These are phyloP conservation scores for Yarrowia deformans DNA, from an alignment of 805 yeast genomes.

Conservation along the genomic window DNA sequence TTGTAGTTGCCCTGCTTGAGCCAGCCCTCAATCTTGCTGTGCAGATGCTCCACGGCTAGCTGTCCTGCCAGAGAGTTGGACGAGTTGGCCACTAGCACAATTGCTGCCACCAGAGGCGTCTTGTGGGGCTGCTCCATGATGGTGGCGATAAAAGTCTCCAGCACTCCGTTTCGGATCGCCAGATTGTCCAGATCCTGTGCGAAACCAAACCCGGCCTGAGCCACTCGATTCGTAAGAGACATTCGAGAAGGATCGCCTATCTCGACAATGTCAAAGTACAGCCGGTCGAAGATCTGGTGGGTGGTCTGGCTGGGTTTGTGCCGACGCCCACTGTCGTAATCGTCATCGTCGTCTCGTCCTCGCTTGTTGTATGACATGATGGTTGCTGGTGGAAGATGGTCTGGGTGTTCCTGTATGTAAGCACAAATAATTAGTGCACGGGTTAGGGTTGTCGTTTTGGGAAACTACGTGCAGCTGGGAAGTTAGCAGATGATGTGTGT, in stretches of 20 bases:
- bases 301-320: constrained; percentile 4
- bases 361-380: constrained; percentile 30
- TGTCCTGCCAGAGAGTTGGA: constrained; percentile 71
- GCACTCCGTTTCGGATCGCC: constrained; percentile 66
- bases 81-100: constrained; percentile 71
- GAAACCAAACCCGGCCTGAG: constrained; percentile 53
- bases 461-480: no score
- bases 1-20: constrained; percentile 63
- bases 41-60: constrained; percentile 71
- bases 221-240: constrained; percentile 44
- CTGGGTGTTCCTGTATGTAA: neutral
- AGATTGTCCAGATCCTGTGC: constrained; percentile 57
- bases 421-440: no score
- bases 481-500: no score
- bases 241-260: constrained; percentile 63
- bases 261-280: constrained; percentile 57
- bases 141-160: constrained; percentile 71
- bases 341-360: constrained; percentile 32
- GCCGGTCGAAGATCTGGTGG: constrained; percentile 40
- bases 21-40: constrained; percentile 64
- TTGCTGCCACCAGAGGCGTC: constrained; percentile 70
- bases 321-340: constrained; percentile 5
- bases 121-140: constrained; percentile 92
- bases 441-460: no score
- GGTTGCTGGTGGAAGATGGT: neutral